Base-by-base conservation (phyloP, 768 basidiomycete species). In the Tricholoma hemisulphureum region DNA sequence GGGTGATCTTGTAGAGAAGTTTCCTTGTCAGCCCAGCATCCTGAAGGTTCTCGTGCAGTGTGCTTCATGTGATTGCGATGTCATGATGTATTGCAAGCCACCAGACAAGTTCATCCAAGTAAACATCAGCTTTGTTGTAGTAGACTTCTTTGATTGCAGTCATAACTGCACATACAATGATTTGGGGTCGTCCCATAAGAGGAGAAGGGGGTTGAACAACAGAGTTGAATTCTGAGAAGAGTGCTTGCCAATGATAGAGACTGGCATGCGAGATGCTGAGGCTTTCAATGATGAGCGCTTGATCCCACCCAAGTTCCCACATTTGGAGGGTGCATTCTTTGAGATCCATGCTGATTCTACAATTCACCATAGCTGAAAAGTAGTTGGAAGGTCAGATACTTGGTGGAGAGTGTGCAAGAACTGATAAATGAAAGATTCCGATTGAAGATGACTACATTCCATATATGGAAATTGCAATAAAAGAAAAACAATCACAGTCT, bases 11-110 rank as follows among this genome's bases (percentile, higher is more conserved):
- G 35, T 66, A 67, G 13, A 71, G 63, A 77, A 90, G 85, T 66
- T 91, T 91, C 75, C 88, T 88, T 5, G 91, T 88, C 20, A 86
- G 71, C 11, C 87, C 89, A 56, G 88, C 69, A 62, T 87, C 83
- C 58, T 86, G 84, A 32, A 93, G 76, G 65, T 89, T 93, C 53
- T 88, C 81, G 60, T 90, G 67, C 0, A 72, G 59, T 0, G 66
- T 52, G 0, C 61, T 21, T 0, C 39, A 46, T 1, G 63, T 62
- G 54, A 73, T 67, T 6, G 13, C 11, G 0, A 72, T 58, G 13
- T 65, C 34, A 26, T 71, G 71, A 35, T 67, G 51, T 6, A 69
- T 20, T 1, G 62, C 61, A 6, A 71, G 65, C 57, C 58, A 67
- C 48, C 58, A 57, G 1, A 48, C 45, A 6, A 71, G 60, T 53